phyloP scores from a whole-genome alignment of 148 eudicot species.

The Agrostemma githago region DNA sequence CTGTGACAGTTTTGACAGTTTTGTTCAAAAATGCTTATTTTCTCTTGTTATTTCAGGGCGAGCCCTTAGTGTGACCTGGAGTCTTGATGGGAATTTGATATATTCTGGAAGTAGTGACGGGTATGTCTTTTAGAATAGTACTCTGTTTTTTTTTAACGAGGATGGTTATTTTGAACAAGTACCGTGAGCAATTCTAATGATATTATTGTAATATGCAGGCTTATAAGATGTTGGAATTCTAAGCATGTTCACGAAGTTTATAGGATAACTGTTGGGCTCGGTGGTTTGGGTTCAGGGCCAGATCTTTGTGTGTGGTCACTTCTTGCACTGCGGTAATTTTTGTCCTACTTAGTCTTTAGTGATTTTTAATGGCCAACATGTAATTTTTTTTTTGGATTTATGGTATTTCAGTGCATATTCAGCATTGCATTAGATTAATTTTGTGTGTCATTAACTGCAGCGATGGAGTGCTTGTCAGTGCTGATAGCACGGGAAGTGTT shows the following conservation, averaged over 20 bases:
- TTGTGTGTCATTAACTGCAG: conserved; percentile 32
- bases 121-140: conserved; percentile 32
- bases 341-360: not conserved
- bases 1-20: conserved; percentile 2
- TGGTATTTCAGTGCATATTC: not conserved
- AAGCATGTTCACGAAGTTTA: conserved; percentile 50
- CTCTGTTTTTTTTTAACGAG: not conserved
- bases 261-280: conserved; percentile 86
- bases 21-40: not conserved
- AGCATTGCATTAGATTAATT: conserved; percentile 1
- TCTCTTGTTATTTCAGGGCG: conserved; percentile 44
- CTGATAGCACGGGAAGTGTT: conserved; percentile 87
- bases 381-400: not conserved
- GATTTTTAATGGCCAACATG: not conserved
- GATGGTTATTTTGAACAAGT: not conserved
- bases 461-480: conserved; percentile 79
- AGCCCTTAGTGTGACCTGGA: conserved; percentile 76
- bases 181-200: not conserved
- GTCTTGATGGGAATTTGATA: conserved; percentile 61
- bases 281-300: conserved; percentile 64
- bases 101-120: conserved; percentile 94
- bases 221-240: conserved; percentile 84
- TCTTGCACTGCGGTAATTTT: conserved; percentile 66
- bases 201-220: conserved; percentile 41
- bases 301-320: conserved; percentile 92